Evolutionary conservation across 768 basidiomycete genomes (phyloP), one percentile per base, ranked within the genome.

Genomic region (Lactarius sp.): DNA sequence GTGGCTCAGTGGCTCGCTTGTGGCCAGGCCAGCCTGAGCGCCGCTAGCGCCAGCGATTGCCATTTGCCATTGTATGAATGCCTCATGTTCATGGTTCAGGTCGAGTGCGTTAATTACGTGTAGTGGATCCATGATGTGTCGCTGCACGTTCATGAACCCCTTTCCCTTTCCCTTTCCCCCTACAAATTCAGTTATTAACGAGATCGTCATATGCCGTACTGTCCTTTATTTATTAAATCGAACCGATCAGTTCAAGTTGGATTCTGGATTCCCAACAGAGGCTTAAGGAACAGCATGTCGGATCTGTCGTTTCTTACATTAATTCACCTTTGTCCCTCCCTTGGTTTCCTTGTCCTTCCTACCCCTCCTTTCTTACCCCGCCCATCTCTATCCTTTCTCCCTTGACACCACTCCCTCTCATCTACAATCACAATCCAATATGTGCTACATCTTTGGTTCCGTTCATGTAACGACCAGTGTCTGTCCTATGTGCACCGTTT

Each of bases 401-500:
- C 46, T 8, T 18, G n/a, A n/a, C 14, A 4, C 65, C 63, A 47
- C 54, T 67, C 62, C 52, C 56, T 62, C 55, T 64, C 70, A 53
- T 59, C 39, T 14, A 12, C 39, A 41, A 12, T 16, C 42, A 16
- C 18, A 16, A 44, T 44, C 66, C 76, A 73, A 70, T 65, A 92
- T 92, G 90, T 92, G 90, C 76, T 87, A 85, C 74, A 80, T 80
- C 60, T 79, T 83, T 62, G 85, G 85, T 70, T 87, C 88, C 51
- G 74, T 85, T 70, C 85, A 87, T 75, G 84, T 87, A 75, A 81
- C 83, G 27, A 82, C 82, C 52, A 80, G 80, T 62, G 80, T 81
- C 62, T 92, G 90, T 72, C 87, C 88, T 3, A 90, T 92, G 88
- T 92, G 90, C 82, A 88, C 84, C 78, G 87, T 90, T 68, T 91